These are phyloP conservation scores for Penicillium fimorum DNA, from an alignment of 495 filamentous ascomycete species.

Conservation along the genomic window DNA sequence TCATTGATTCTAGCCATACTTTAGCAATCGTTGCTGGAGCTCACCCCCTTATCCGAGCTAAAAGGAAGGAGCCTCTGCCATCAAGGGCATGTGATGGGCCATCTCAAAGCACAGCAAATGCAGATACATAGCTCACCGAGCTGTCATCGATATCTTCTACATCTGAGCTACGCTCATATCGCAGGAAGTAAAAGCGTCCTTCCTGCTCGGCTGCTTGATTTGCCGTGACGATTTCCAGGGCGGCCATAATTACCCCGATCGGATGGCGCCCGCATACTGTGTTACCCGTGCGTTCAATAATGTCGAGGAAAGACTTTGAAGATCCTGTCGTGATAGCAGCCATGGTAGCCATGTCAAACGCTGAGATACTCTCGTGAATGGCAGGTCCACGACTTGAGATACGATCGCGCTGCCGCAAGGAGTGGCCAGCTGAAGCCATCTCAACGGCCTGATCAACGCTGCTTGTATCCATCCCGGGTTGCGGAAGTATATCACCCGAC, in stretches of 20 bases:
- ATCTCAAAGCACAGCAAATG: slow-evolving; percentile 40
- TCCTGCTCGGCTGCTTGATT: slow-evolving; percentile 37
- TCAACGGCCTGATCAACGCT: slow-evolving; percentile 29
- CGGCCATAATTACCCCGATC: slow-evolving; percentile 92
- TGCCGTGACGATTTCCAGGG: slow-evolving; percentile 59
- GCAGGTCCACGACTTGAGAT: slow-evolving; percentile 46
- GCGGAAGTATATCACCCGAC: slow-evolving; percentile 39
- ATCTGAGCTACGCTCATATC: slow-evolving; percentile 88
- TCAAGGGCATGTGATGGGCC: neutral
- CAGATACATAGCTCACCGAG: slow-evolving; percentile 86
- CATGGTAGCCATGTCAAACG: slow-evolving; percentile 80
- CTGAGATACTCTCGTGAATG: slow-evolving; percentile 82
- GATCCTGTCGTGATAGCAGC: slow-evolving; percentile 72
- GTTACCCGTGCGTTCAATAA: slow-evolving; percentile 72
- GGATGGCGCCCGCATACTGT: slow-evolving; percentile 96
- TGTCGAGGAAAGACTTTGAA: slow-evolving; percentile 65
- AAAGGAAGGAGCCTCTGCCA: neutral
- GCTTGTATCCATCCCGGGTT: slow-evolving; percentile 33
- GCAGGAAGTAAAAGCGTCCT: slow-evolving; percentile 75
- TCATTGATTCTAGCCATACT: neutral
- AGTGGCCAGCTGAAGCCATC: slow-evolving; percentile 36
- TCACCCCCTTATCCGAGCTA: neutral
- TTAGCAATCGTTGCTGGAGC: neutral
- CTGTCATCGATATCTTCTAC: slow-evolving; percentile 69
- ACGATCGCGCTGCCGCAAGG: slow-evolving; percentile 40